These are phyloP conservation scores for Claviceps fusiformis DNA, from an alignment of 2,329 filamentous ascomycete genomes.

Conservation along the genomic window DNA sequence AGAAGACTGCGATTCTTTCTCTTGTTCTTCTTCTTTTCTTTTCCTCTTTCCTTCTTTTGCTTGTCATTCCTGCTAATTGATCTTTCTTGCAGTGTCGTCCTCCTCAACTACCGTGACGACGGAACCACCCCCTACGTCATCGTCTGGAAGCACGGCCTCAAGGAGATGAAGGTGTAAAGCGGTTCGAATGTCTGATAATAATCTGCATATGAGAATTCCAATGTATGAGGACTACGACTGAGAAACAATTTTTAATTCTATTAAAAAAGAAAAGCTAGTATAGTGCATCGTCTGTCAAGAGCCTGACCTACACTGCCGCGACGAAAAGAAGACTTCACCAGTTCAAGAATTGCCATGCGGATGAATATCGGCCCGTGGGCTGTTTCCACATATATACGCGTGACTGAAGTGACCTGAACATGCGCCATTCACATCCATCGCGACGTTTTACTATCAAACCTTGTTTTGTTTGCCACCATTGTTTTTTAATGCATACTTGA, in stretches of 20 bases:
- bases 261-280: conserved; percentile 1
- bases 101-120: conserved; percentile 97
- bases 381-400: background rate
- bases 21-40: background rate
- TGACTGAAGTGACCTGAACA: background rate
- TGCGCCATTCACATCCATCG: too few relatives aligned
- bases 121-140: conserved; percentile 80
- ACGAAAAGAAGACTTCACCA: conserved; percentile 6
- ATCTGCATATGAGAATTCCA: conserved; percentile 2
- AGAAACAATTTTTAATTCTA: too few relatives aligned
- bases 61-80: background rate
- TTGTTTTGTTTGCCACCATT: too few relatives aligned
- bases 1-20: background rate
- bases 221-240: conserved; percentile 5
- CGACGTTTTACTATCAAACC: too few relatives aligned
- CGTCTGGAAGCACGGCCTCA: conserved; percentile 91
- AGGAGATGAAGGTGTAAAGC: conserved; percentile 79
- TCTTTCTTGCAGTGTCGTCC: conserved; percentile 50
- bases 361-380: background rate
- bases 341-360: conserved; percentile 1
- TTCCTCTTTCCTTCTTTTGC: background rate
- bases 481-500: too few relatives aligned
- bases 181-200: background rate
- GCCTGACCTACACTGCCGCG: conserved; percentile 7
- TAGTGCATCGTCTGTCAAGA: conserved; percentile 1